phyloP scores from a whole-genome alignment of 2,329 filamentous ascomycete species.

The Akanthomyces dipterigenus region DNA sequence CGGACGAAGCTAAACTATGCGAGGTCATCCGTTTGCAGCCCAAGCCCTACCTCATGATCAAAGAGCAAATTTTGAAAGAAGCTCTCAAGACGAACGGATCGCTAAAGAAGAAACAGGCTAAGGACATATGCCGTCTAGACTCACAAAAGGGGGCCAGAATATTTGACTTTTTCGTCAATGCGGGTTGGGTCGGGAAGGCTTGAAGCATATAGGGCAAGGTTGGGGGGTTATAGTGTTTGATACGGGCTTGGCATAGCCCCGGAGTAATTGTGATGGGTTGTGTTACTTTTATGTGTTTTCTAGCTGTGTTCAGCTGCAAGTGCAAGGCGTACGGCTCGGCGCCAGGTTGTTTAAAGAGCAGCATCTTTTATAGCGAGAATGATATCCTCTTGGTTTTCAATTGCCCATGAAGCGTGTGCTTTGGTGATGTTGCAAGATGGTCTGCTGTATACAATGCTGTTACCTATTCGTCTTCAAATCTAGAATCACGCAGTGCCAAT shows the following conservation, averaged over 20 bases:
- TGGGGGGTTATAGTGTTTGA: background rate
- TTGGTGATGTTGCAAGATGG: background rate
- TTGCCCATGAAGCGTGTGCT: background rate
- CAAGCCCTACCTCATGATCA: conserved; percentile 92
- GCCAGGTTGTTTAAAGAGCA: background rate
- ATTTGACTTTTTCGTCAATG: conserved; percentile 91
- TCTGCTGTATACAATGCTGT: no score
- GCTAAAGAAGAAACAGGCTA: conserved; percentile 90
- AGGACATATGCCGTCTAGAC: conserved; percentile 78
- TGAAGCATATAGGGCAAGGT: conserved; percentile 27
- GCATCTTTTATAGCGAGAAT: conserved; percentile 8
- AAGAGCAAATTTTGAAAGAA: conserved; percentile 86
- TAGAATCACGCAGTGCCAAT: background rate
- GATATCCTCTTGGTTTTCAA: conserved; percentile 12
- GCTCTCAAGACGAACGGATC: conserved; percentile 81
- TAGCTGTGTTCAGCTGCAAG: background rate
- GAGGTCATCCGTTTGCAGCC: conserved; percentile 78
- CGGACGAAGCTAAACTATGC: conserved; percentile 81
- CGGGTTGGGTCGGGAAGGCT: conserved; percentile 85
- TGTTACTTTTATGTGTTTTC: background rate
- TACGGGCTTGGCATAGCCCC: background rate
- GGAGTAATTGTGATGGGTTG: background rate
- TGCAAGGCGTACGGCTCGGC: background rate
- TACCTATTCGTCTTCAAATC: no score
- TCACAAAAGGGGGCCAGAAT: conserved; percentile 77